Evolutionary conservation across 2,329 filamentous ascomycete species (phyloP).

Genomic region (Paraphoma chrysanthemicola): DNA sequence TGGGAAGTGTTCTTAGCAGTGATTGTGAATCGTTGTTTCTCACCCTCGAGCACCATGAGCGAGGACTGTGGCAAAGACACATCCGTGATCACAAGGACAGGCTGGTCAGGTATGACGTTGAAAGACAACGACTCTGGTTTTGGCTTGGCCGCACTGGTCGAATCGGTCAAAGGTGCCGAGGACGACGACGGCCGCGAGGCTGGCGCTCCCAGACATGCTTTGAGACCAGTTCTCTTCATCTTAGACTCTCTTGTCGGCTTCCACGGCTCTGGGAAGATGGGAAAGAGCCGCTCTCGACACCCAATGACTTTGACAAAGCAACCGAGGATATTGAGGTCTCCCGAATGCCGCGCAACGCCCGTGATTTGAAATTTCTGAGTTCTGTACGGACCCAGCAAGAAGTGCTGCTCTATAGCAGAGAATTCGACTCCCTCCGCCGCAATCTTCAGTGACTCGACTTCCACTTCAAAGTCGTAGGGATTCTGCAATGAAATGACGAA

Average conservation of each 20-base stretch:
- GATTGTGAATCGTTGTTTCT: slow-evolving; percentile 77
- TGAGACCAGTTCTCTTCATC: slow-evolving; percentile 76
- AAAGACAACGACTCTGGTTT: slow-evolving; percentile 61
- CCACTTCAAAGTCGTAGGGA: slow-evolving; percentile 89
- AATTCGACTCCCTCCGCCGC: slow-evolving; percentile 78
- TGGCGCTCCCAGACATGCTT: slow-evolving; percentile 56
- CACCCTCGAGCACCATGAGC: slow-evolving; percentile 92
- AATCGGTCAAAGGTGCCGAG: slow-evolving; percentile 30
- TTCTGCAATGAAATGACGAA: slow-evolving; percentile 91
- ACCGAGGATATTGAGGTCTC: slow-evolving; percentile 75
- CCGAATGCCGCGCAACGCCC: slow-evolving; percentile 71
- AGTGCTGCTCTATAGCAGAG: slow-evolving; percentile 68
- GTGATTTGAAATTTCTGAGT: slow-evolving; percentile 78
- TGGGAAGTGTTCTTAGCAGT: slow-evolving; percentile 79
- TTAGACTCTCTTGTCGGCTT: slow-evolving; percentile 72
- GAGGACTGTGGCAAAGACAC: slow-evolving; percentile 83
- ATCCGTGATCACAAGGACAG: slow-evolving; percentile 75
- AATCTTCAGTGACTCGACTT: slow-evolving; percentile 81
- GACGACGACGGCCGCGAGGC: slow-evolving; percentile 50
- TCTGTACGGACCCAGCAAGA: slow-evolving; percentile 79
- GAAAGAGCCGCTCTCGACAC: slow-evolving; percentile 82
- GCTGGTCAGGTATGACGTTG: slow-evolving; percentile 81
- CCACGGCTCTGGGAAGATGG: slow-evolving; percentile 82
- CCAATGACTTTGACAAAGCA: slow-evolving; percentile 81
- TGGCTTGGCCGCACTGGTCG: slow-evolving; percentile 32